Percentiles rank a stretch among this genome's conserved stretches.
Evolutionary conservation across 78 protist genomes (phyloP).

Genomic region (Dictyostelium capitatum): DNA sequence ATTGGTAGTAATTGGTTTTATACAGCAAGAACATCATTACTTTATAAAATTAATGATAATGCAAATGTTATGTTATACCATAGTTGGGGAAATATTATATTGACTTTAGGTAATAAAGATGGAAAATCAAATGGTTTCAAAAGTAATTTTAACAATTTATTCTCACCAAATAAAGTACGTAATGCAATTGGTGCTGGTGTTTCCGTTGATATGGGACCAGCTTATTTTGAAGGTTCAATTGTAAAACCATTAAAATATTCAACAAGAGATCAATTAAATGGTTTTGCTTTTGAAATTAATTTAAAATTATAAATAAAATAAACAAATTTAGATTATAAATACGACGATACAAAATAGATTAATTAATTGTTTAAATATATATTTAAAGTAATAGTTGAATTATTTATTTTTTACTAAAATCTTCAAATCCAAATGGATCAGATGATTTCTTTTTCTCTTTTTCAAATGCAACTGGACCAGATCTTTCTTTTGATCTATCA

Average conservation of each 20-base stretch:
- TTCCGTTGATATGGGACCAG: neutral
- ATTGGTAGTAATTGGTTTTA: neutral
- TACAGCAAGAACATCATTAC: neutral
- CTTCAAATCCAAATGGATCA: constrained; percentile 76
- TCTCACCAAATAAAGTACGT: neutral
- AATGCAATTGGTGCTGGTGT: constrained; percentile 1
- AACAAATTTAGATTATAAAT: neutral
- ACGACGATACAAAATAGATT: neutral
- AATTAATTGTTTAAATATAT: too few relatives aligned
- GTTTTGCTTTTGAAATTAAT: neutral
- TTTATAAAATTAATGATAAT: neutral
- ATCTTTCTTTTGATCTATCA: constrained; percentile 32
- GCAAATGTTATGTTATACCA: neutral
- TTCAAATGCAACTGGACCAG: constrained; percentile 73
- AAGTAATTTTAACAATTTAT: neutral
- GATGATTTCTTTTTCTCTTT: constrained; percentile 28
- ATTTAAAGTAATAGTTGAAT: too few relatives aligned
- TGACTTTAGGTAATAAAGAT: neutral
- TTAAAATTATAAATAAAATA: neutral
- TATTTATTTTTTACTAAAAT: constrained; percentile 16
- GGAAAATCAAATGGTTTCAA: too few relatives aligned
- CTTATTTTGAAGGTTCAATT: neutral
- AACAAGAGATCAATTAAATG: neutral
- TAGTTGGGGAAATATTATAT: neutral
- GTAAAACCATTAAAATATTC: neutral